These are phyloP conservation scores for Crassisporium funariophilum DNA, from an alignment of 768 basidiomycete genomes.

Conservation along the genomic window DNA sequence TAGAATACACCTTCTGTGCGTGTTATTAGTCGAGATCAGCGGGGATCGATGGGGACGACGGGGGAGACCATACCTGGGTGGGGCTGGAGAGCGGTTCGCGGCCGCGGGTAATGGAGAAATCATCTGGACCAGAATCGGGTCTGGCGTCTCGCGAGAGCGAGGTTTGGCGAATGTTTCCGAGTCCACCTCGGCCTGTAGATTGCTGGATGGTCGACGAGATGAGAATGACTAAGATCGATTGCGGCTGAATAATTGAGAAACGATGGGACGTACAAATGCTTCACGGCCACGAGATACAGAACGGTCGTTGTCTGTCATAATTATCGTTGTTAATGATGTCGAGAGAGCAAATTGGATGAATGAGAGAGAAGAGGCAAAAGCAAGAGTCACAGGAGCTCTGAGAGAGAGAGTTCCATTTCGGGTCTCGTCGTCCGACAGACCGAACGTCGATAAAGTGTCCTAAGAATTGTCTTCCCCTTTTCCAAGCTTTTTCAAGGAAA, in stretches of 20 bases:
- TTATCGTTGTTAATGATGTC: conserved; percentile 1
- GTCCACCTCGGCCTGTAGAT: conserved; percentile 69
- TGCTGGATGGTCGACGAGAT: conserved; percentile 30
- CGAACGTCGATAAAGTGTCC: not conserved
- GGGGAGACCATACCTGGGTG: conserved; percentile 33
- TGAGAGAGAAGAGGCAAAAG: not conserved
- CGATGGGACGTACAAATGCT: conserved; percentile 46
- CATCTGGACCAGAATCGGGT: conserved; percentile 49
- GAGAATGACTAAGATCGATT: not conserved
- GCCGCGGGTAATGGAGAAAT: conserved; percentile 59
- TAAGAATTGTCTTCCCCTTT: too few species aligned
- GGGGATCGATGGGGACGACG: too few species aligned
- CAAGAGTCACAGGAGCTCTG: not conserved
- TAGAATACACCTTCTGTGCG: conserved; percentile 57
- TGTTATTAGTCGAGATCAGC: too few species aligned
- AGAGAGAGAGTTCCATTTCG: not conserved
- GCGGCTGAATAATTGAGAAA: conserved; percentile 1
- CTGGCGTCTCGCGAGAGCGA: conserved; percentile 48
- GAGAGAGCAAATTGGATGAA: not conserved
- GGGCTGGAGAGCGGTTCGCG: conserved; percentile 51
- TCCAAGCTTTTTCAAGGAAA: not conserved
- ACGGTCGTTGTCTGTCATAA: conserved; percentile 39
- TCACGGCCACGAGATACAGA: conserved; percentile 64
- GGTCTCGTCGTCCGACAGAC: not conserved
- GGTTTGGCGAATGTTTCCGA: conserved; percentile 62